Evolutionary conservation across 2,329 filamentous ascomycete species (phyloP).

Genomic region (Colletotrichum simmondsii): DNA sequence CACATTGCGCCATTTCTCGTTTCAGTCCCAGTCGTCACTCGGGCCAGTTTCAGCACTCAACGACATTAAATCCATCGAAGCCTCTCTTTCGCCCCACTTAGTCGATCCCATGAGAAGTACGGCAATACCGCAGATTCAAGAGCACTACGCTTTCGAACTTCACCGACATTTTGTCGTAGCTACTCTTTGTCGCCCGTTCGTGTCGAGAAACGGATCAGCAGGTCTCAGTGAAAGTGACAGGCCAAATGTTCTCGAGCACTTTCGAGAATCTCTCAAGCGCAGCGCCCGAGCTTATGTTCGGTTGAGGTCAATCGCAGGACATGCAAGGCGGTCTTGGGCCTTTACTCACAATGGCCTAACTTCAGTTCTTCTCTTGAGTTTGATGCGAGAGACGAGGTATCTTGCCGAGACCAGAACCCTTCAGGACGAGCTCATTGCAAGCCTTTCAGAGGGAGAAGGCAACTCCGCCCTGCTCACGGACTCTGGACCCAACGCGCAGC

Average conservation of each 20-base stretch:
- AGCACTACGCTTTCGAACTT: slow-evolving; percentile 26
- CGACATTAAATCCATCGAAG: not conserved
- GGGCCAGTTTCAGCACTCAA: not conserved
- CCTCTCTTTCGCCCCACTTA: not conserved
- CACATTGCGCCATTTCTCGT: not conserved
- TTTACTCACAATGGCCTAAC: slow-evolving; percentile 31
- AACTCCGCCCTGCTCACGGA: not conserved
- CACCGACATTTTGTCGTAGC: slow-evolving; percentile 28
- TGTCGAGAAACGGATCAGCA: not conserved
- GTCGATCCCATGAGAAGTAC: not conserved
- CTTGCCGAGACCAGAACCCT: not conserved
- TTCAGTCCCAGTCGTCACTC: not conserved
- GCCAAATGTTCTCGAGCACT: not conserved
- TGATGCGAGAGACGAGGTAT: slow-evolving; percentile 29
- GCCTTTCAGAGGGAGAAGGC: not conserved
- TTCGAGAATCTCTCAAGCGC: slow-evolving; percentile 17
- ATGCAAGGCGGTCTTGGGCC: slow-evolving; percentile 29
- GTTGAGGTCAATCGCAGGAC: slow-evolving; percentile 19
- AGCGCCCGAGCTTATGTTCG: slow-evolving; percentile 26
- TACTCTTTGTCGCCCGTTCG: slow-evolving; percentile 19
- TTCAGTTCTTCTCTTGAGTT: slow-evolving; percentile 17
- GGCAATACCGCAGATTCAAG: slow-evolving; percentile 21
- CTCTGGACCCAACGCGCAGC: not conserved
- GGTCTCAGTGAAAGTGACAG: not conserved
- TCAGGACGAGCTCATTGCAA: not conserved